Evolutionary conservation across 441 rosid genomes (phyloP).

Genomic region (Kokia cookei): DNA sequence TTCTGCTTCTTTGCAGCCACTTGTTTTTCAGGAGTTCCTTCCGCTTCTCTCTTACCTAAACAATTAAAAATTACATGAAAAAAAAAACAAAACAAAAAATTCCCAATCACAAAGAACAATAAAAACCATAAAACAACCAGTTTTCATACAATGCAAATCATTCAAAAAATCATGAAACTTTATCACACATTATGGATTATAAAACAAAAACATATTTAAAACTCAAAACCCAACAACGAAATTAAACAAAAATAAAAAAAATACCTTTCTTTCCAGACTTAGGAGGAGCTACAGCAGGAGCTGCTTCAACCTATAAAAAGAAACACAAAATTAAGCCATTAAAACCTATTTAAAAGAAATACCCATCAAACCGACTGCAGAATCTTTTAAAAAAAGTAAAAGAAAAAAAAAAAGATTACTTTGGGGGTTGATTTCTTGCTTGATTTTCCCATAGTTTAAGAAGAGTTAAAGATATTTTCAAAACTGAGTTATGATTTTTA

Average conservation of each 20-base stretch:
- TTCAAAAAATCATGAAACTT: not conserved
- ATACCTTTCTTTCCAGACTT: slow-evolving; percentile 8
- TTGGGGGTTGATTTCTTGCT: slow-evolving; percentile 10
- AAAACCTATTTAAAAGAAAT: not conserved
- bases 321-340: not conserved
- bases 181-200: not conserved
- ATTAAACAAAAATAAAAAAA: not conserved
- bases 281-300: slow-evolving; percentile 4
- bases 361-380: not conserved
- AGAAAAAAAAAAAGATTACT: not conserved
- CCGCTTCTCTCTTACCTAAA: slow-evolving; percentile 10
- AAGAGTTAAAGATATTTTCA: not conserved
- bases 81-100: not conserved
- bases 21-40: not conserved
- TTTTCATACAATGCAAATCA: not conserved
- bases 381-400: not conserved
- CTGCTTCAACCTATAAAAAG: slow-evolving; percentile 7
- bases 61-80: not conserved
- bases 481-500: not conserved
- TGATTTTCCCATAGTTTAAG: slow-evolving; percentile 3
- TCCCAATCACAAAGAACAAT: not conserved
- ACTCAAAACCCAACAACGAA: not conserved
- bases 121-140: not conserved
- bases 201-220: not conserved
- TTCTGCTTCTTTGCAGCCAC: slow-evolving; percentile 4